phyloP scores from a whole-genome alignment of 352 stramenopile species.

The Phytophthora kernoviae region DNA sequence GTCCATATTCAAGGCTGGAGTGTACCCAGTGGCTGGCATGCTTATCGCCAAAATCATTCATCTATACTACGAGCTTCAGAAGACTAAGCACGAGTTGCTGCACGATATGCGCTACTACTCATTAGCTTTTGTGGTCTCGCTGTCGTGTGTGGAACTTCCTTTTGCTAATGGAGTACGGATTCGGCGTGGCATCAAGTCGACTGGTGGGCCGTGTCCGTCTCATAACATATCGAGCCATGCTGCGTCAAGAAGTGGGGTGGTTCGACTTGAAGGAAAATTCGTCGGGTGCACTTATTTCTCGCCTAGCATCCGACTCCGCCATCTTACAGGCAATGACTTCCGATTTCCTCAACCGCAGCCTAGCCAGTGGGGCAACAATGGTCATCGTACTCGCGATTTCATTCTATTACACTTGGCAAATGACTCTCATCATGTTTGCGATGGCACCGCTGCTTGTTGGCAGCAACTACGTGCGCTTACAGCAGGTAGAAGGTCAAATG shows the following conservation, averaged over 20 bases:
- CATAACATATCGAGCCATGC: conserved; percentile 55
- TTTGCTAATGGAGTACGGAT: conserved; percentile 55
- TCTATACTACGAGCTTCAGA: conserved; percentile 53
- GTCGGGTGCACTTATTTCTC: conserved; percentile 33
- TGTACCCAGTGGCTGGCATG: conserved; percentile 57
- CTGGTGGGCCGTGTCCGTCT: conserved; percentile 54
- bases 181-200: conserved; percentile 51
- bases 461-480: conserved; percentile 41
- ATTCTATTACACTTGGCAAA: conserved; percentile 62
- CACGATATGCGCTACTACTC: conserved; percentile 38
- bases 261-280: conserved; percentile 6
- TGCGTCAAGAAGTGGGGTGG: conserved; percentile 34
- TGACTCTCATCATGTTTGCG: conserved; percentile 47
- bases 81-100: conserved; percentile 46
- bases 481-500: conserved; percentile 37
- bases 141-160: conserved; percentile 41
- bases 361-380: conserved; percentile 65
- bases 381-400: conserved; percentile 44
- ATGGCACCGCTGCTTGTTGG: conserved; percentile 36
- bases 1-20: conserved; percentile 41
- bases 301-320: conserved; percentile 74
- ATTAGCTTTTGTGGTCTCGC: conserved; percentile 27
- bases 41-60: conserved; percentile 60
- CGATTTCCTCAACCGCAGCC: conserved; percentile 64
- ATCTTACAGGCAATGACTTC: conserved; percentile 77